These are phyloP conservation scores for Wickerhamomyces sp. DNA, from an alignment of 1,139 yeast species.

Conservation along the genomic window DNA sequence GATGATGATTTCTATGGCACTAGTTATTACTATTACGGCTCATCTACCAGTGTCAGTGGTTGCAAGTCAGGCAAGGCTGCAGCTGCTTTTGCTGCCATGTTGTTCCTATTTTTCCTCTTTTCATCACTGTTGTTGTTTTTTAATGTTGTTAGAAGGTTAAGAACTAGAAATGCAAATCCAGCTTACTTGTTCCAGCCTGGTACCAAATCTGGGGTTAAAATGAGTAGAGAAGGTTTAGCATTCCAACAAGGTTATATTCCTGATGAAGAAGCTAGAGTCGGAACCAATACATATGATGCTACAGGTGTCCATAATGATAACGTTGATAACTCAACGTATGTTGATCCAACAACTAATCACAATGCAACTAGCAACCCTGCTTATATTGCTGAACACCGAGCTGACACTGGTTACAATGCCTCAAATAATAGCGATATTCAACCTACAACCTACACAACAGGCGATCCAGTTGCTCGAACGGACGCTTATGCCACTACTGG, in stretches of 20 bases:
- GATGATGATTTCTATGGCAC: conserved; percentile 2
- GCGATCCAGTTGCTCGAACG: too few relatives aligned
- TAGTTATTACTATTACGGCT: too few relatives aligned
- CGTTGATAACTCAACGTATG: neutral
- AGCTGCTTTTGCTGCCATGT: conserved; percentile 31
- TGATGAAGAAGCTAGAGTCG: conserved; percentile 5
- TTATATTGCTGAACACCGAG: too few relatives aligned
- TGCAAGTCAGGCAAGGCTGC: conserved; percentile 30
- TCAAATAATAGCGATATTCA: too few relatives aligned
- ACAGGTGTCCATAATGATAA: neutral
- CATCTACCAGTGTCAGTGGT: conserved; percentile 10
- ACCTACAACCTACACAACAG: too few relatives aligned
- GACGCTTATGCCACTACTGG: neutral
- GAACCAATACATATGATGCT: neutral
- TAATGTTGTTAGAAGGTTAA: conserved; percentile 27
- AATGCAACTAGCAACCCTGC: neutral
- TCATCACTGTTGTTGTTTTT: conserved; percentile 22
- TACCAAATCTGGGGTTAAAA: conserved; percentile 4
- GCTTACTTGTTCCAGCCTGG: conserved; percentile 11
- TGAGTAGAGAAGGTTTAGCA: conserved; percentile 16
- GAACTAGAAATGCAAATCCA: conserved; percentile 12
- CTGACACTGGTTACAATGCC: neutral
- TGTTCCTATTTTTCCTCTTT: conserved; percentile 24
- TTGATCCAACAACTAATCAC: neutral
- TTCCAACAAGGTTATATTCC: conserved; percentile 8